A percentile compares a stretch with the other conserved stretches of the same genome.
These are phyloP conservation scores for Aspergillus transmontanensis DNA, from an alignment of 2,329 filamentous ascomycete species.

Conservation along the genomic window DNA sequence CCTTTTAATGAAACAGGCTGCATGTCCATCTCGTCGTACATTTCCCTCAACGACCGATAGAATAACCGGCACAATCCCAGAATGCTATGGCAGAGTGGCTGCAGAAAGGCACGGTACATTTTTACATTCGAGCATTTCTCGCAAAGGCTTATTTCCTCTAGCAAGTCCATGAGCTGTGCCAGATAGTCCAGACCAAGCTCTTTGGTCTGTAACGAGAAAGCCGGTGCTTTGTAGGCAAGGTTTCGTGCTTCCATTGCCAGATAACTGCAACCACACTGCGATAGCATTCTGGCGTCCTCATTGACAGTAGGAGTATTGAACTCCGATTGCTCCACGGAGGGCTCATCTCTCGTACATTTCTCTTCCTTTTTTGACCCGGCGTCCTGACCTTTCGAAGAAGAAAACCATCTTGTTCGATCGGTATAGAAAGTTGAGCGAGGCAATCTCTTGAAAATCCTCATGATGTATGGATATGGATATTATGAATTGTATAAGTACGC, in stretches of 20 bases:
- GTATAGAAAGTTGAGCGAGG: neutral
- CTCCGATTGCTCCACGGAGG: neutral
- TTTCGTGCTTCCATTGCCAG: neutral
- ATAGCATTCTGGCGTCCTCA: neutral
- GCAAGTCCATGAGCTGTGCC: neutral
- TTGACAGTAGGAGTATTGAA: neutral
- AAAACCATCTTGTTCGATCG: neutral
- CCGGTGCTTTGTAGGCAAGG: neutral
- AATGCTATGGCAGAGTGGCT: conserved; percentile 4
- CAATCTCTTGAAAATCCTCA: neutral
- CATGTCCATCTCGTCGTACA: neutral
- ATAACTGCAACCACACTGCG: neutral
- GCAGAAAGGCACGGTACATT: neutral
- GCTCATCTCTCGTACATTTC: neutral
- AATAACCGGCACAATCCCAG: conserved; percentile 8
- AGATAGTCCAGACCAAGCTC: conserved; percentile 7
- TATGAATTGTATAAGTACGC: neutral
- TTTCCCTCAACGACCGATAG: neutral
- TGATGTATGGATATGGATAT: neutral
- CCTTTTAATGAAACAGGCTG: neutral
- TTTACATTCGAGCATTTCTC: neutral
- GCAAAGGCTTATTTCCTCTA: conserved; percentile 15
- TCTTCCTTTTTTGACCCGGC: neutral
- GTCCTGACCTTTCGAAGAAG: neutral
- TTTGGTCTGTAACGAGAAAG: conserved; percentile 2